Base-by-base conservation (phyloP, 345 rosid genomes). In the Pelargonium nanum region DNA sequence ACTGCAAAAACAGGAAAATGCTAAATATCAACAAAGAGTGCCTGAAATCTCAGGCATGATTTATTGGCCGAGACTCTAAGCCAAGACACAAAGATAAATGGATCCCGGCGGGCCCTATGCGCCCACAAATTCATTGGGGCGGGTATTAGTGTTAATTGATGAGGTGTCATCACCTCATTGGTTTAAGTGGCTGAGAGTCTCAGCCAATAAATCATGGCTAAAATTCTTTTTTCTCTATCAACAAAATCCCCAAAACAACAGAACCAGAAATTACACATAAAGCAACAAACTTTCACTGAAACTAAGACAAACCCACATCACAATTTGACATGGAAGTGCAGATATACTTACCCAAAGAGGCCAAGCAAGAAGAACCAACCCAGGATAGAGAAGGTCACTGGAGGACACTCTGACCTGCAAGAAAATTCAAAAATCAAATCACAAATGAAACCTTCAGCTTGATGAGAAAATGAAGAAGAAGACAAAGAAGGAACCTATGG, bases 321-420 rank as follows among this genome's bases (percentile, higher is more conserved):
- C 59, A 50, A 70, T 19, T 22, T 52, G 26, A 63, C 19, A 16
- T 4, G 20, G 20, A 62, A 24, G 40, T 32, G 50, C 53, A 25
- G 20, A 23, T 1, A 6, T 1, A 40, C 4, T 65, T 64, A 79
- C 83, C 77, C 80, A 26, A 66, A 76, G 10, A 74, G 58, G 56
- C 53, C 79, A 30, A 76, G 68, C 55, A 80, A 74, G 73, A 80
- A 76, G 65, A 80, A 71, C 65, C 70, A 74, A 52, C 68, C 30
- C 19, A 74, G 55, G 5, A 74, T 62, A 0, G 71, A 57, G 22
- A 53, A 51, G 57, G 75, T 66, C 57, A 74, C 57, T 52, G 84
- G 69, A 61, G 66, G 56, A 44, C 62, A 20, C 69, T 57, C 60
- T 22, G 72, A 71, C 64, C 84, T 80, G 78, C 70, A 8, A 52